These are phyloP conservation scores for Gonium pectorale DNA, from an alignment of 139 green algal species.

Conservation along the genomic window DNA sequence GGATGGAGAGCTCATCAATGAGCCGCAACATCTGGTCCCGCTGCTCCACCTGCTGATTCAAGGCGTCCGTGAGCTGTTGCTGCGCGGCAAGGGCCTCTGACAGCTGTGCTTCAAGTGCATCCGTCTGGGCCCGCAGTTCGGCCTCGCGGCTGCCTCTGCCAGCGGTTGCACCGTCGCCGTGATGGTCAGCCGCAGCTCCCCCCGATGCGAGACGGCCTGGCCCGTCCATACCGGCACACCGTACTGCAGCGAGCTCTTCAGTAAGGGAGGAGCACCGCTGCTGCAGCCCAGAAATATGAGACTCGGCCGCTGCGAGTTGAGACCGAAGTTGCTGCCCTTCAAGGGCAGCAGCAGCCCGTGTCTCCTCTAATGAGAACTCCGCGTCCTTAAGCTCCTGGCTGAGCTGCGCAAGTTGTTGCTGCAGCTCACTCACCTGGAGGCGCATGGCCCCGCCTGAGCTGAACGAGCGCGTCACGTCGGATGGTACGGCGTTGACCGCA, in stretches of 20 bases:
- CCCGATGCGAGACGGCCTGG: no score
- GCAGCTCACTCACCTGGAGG: conserved; percentile 40
- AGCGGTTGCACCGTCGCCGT: no score
- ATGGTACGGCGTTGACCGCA: neutral
- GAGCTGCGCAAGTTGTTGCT: conserved; percentile 51
- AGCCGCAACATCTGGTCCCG: neutral
- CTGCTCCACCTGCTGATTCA: neutral
- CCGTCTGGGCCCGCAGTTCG: neutral
- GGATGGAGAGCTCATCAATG: conserved; percentile 22
- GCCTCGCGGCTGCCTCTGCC: no score
- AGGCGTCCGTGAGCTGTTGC: neutral
- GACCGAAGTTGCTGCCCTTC: conserved; percentile 12
- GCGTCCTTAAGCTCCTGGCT: conserved; percentile 59
- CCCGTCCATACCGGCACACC: no score
- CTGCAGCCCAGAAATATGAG: conserved; percentile 28
- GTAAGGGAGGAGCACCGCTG: neutral
- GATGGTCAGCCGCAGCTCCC: no score
- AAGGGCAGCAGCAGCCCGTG: conserved; percentile 13
- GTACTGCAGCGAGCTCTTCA: neutral
- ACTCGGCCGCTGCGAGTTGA: neutral
- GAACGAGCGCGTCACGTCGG: neutral
- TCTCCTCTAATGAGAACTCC: conserved; percentile 53
- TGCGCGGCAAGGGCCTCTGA: neutral
- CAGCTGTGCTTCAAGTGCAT: neutral
- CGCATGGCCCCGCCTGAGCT: neutral